phyloP scores from a whole-genome alignment of 1,284 basidiomycete genomes.

The Mycosarcoma maydis region DNA sequence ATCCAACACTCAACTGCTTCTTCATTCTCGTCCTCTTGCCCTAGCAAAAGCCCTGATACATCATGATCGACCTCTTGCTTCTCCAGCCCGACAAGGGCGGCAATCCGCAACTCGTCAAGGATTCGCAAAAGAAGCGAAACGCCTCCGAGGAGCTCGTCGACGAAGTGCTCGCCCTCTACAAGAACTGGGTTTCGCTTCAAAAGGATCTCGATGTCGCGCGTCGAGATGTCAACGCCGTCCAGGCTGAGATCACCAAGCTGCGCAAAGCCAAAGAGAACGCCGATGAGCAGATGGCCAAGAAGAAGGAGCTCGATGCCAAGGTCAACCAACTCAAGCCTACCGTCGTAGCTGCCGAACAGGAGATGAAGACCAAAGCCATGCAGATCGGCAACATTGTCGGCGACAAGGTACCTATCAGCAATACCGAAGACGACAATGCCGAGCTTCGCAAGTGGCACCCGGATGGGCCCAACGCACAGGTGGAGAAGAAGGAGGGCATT shows the following conservation, averaged over 20 bases:
- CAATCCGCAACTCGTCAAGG: slow-evolving; percentile 88
- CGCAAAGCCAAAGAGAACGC: slow-evolving; percentile 93
- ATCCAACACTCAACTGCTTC: no score
- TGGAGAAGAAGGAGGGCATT: slow-evolving; percentile 74
- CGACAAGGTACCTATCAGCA: slow-evolving; percentile 82
- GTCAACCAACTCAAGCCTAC: slow-evolving; percentile 77
- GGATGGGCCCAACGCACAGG: slow-evolving; percentile 74
- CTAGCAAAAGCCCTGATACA: background rate
- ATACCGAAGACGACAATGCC: slow-evolving; percentile 94
- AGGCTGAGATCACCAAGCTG: slow-evolving; percentile 92
- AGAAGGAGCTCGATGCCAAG: slow-evolving; percentile 80
- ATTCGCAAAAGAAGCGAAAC: slow-evolving; percentile 90
- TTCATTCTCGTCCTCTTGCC: background rate
- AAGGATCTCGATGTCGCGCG: slow-evolving; percentile 81
- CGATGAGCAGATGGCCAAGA: slow-evolving; percentile 82
- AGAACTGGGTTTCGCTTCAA: slow-evolving; percentile 88
- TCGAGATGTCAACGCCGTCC: slow-evolving; percentile 86
- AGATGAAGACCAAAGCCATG: slow-evolving; percentile 82
- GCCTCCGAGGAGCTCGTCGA: slow-evolving; percentile 90
- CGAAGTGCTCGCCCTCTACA: slow-evolving; percentile 90
- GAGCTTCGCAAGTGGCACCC: slow-evolving; percentile 87
- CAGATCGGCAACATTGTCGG: slow-evolving; percentile 93
- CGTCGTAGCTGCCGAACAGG: slow-evolving; percentile 74
- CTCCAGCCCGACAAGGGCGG: slow-evolving; percentile 74
- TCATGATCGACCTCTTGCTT: slow-evolving; percentile 51